A percentile compares a stretch with the other conserved stretches of the same genome.
These are phyloP conservation scores for Alternaria alternata DNA, from an alignment of 2,329 filamentous ascomycete genomes.

Conservation along the genomic window DNA sequence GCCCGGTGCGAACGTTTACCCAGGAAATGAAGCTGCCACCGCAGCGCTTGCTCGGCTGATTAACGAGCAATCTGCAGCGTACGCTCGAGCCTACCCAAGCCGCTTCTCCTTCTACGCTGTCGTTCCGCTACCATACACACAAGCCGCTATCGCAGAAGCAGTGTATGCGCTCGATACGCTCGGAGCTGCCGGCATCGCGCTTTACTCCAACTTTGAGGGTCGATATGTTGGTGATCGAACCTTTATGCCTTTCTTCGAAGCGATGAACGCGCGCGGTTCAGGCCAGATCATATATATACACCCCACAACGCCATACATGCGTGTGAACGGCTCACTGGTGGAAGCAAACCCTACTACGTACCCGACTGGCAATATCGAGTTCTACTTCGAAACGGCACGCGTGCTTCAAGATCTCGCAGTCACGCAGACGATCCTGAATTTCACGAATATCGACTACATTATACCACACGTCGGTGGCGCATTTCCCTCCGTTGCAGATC, in stretches of 20 bases:
- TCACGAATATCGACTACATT: constrained; percentile 18
- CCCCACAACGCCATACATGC: background rate
- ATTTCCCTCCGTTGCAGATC: constrained; percentile 11
- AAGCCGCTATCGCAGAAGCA: constrained; percentile 3
- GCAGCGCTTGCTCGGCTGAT: constrained; percentile 14
- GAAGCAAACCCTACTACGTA: constrained; percentile 13
- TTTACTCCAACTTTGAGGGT: background rate
- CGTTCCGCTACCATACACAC: constrained; percentile 13
- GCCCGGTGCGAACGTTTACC: constrained; percentile 14
- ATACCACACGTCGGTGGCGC: constrained; percentile 18
- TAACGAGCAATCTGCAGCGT: constrained; percentile 16
- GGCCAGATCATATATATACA: background rate
- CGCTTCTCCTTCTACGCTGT: constrained; percentile 20
- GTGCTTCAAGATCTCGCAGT: constrained; percentile 13
- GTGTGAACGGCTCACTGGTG: background rate
- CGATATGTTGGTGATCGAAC: background rate
- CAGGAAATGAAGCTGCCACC: background rate
- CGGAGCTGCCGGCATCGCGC: background rate
- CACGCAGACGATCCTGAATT: constrained; percentile 13
- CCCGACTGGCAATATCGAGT: constrained; percentile 15
- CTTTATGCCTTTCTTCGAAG: background rate
- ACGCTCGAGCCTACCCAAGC: constrained; percentile 2
- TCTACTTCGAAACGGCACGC: constrained; percentile 22
- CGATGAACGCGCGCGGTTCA: background rate
- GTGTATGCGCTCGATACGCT: background rate